A percentile compares a stretch with the other conserved stretches of the same genome.
phyloP scores from a whole-genome alignment of 441 rosid genomes.

The Manihot esculenta region DNA sequence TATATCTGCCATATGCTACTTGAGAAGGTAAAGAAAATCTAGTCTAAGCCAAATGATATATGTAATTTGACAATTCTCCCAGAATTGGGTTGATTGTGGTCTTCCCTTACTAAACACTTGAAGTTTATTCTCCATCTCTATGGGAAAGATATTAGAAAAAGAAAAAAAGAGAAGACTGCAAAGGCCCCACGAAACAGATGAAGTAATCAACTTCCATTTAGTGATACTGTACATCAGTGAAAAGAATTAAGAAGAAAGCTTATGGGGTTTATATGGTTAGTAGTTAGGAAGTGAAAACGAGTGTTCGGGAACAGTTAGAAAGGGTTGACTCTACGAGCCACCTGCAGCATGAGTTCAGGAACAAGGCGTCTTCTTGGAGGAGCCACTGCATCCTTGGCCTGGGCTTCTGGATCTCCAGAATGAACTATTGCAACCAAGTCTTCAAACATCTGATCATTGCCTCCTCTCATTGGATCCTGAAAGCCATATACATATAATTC shows the following conservation, averaged over 20 bases:
- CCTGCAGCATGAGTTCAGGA: conserved; percentile 81
- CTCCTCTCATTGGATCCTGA: conserved; percentile 99
- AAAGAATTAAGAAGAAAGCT: too few relatives aligned
- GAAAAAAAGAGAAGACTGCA: neutral
- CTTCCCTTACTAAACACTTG: too few relatives aligned
- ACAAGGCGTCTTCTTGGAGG: conserved; percentile 85
- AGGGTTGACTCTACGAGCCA: conserved; percentile 83
- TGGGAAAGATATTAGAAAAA: too few relatives aligned
- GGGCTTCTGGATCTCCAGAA: conserved; percentile 53
- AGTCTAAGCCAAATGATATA: too few relatives aligned
- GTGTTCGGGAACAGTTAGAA: conserved; percentile 40
- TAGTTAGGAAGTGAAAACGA: neutral
- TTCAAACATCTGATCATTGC: conserved; percentile 79
- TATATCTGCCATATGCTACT: too few relatives aligned
- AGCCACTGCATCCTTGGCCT: conserved; percentile 52
- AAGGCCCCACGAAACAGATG: neutral
- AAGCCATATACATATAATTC: neutral
- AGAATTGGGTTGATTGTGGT: too few relatives aligned
- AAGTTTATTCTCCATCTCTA: too few relatives aligned
- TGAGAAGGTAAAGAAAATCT: too few relatives aligned
- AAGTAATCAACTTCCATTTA: neutral
- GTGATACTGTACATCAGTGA: neutral
- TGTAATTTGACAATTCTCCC: too few relatives aligned
- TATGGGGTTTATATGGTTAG: neutral
- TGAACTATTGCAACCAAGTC: conserved; percentile 66